A percentile compares a stretch with the other conserved stretches of the same genome.
phyloP scores from a whole-genome alignment of 2,329 filamentous ascomycete species.

The Exserohilum turcica region DNA sequence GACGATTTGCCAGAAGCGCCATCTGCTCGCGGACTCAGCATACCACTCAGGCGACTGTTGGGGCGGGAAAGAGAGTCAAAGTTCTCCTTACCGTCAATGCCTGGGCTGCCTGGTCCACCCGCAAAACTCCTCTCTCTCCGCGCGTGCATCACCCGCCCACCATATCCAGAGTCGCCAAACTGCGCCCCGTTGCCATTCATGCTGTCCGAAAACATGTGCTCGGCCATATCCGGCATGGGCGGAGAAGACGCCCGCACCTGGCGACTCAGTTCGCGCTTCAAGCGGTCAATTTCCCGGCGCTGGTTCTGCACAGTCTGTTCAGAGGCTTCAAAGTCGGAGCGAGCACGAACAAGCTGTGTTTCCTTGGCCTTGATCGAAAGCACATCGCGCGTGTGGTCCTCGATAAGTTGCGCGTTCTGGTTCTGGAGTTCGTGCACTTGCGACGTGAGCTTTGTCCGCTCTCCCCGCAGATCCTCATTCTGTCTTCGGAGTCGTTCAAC shows the following conservation, averaged over 20 bases:
- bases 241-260: slow-evolving; percentile 60
- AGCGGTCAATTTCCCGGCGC: slow-evolving; percentile 83
- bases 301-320: slow-evolving; percentile 85
- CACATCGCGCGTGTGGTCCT: slow-evolving; percentile 94
- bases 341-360: slow-evolving; percentile 89
- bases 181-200: slow-evolving; percentile 51
- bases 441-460: slow-evolving; percentile 79
- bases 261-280: slow-evolving; percentile 80
- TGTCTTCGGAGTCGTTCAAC: slow-evolving; percentile 78
- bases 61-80: slow-evolving; percentile 45
- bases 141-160: slow-evolving; percentile 49
- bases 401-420: slow-evolving; percentile 93
- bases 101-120: slow-evolving; percentile 39
- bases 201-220: slow-evolving; percentile 63
- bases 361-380: slow-evolving; percentile 98
- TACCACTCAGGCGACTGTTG: slow-evolving; percentile 44
- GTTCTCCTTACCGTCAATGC: slow-evolving; percentile 57
- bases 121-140: slow-evolving; percentile 37
- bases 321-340: slow-evolving; percentile 86
- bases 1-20: slow-evolving; percentile 37
- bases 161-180: slow-evolving; percentile 41
- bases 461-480: slow-evolving; percentile 79
- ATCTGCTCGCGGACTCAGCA: slow-evolving; percentile 49
- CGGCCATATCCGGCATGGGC: slow-evolving; percentile 54
- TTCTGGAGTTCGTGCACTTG: slow-evolving; percentile 95